Conservation (phyloP, 495 filamentous ascomycete genomes). For the Penicillium soppii region DNA sequence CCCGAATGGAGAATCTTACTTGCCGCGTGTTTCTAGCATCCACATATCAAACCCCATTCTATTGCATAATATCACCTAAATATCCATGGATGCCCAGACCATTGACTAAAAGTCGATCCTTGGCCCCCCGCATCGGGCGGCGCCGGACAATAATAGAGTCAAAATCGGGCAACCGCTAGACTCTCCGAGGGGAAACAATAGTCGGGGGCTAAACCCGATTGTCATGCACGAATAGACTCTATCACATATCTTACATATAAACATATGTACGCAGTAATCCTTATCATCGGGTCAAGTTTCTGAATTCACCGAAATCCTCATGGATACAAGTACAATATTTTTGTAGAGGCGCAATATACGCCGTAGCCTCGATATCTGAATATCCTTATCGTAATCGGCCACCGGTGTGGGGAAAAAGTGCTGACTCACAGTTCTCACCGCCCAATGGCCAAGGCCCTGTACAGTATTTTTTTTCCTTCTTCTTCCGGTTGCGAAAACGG, state of each 20-base stretch:
- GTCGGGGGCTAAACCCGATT: slow-evolving; percentile 5
- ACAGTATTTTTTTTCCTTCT: slow-evolving; percentile 15
- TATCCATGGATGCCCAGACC: not conserved
- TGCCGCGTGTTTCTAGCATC: not conserved
- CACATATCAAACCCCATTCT: not conserved
- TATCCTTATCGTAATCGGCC: slow-evolving; percentile 6
- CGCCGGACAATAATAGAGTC: slow-evolving; percentile 1
- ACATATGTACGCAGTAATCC: not conserved
- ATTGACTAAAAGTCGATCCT: slow-evolving; percentile 3
- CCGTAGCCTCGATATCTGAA: slow-evolving; percentile 9
- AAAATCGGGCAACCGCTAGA: slow-evolving; percentile 10
- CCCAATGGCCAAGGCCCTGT: slow-evolving; percentile 13
- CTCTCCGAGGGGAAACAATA: slow-evolving; percentile 22
- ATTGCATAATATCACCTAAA: not conserved
- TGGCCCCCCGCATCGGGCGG: slow-evolving; percentile 3
- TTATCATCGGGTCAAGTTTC: not conserved
- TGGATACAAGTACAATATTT: not conserved
- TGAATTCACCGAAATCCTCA: not conserved
- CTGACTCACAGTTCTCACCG: slow-evolving; percentile 27
- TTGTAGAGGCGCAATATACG: not conserved
- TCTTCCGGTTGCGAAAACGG: slow-evolving; percentile 1
- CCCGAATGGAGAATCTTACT: slow-evolving; percentile 5
- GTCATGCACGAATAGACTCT: not conserved
- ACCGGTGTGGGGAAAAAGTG: slow-evolving; percentile 17
- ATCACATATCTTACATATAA: not conserved